Evolutionary conservation across 768 basidiomycete species (phyloP).

Genomic region (Tricholomella constricta): DNA sequence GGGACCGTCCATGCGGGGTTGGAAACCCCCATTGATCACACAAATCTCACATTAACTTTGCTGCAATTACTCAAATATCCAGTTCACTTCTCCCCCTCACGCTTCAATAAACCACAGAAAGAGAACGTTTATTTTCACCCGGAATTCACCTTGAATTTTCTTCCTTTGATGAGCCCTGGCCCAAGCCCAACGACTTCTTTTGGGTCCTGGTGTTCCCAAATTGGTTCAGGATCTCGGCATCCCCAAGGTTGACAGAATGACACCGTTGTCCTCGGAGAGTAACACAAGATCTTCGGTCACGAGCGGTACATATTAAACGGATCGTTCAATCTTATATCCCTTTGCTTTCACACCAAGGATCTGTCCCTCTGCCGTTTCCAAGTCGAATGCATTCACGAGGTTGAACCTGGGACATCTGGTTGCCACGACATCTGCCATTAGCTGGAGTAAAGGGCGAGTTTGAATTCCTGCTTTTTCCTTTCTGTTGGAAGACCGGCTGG

Average conservation of each 20-base stretch:
- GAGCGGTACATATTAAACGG: slow-evolving; percentile 6
- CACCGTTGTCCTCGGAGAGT: slow-evolving; percentile 19
- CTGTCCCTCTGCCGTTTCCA: neutral
- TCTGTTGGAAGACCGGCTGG: too few species aligned
- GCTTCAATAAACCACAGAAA: neutral
- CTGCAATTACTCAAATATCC: neutral
- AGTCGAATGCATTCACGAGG: neutral
- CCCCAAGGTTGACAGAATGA: neutral
- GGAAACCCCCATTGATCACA: slow-evolving; percentile 1
- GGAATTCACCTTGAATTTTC: too few species aligned
- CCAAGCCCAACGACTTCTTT: too few species aligned
- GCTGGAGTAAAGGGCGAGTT: too few species aligned
- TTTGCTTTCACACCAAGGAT: too few species aligned
- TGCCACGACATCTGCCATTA: too few species aligned
- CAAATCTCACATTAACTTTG: neutral
- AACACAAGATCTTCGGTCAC: slow-evolving; percentile 4
- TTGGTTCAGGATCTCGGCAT: neutral
- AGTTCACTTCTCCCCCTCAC: neutral
- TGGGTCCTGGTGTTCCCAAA: neutral
- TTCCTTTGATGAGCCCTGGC: too few species aligned
- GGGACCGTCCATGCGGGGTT: neutral
- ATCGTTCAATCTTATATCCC: too few species aligned
- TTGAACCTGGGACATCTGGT: neutral
- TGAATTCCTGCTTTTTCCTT: too few species aligned
- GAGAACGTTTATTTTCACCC: too few species aligned